Evolutionary conservation across 2,329 filamentous ascomycete genomes (phyloP).

Genomic region (Alternaria ventricosa): DNA sequence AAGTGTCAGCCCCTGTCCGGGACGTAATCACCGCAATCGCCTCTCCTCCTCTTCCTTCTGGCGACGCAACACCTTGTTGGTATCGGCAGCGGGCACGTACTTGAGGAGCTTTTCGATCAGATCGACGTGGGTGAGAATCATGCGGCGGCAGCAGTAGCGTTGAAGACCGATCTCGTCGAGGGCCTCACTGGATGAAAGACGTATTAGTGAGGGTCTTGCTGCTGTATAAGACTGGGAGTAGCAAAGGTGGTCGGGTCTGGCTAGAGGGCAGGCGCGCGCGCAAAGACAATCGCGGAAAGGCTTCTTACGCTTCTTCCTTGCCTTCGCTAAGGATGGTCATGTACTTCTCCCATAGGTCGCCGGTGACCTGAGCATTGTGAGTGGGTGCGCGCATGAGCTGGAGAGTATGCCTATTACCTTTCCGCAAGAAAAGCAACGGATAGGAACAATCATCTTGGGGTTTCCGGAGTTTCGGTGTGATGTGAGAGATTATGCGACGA

Average conservation of each 20-base stretch:
- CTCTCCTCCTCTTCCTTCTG: not conserved
- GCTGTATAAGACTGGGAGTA: not conserved
- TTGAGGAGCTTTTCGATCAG: constrained; percentile 93
- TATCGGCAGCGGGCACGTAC: constrained; percentile 39
- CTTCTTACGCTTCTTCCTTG: constrained; percentile 43
- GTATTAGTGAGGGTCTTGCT: constrained; percentile 14
- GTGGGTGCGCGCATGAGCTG: constrained; percentile 23
- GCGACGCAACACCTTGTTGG: constrained; percentile 3
- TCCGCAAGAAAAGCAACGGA: constrained; percentile 98
- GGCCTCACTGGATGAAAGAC: constrained; percentile 70
- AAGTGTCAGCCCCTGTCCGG: constrained; percentile 30
- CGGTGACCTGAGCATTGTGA: constrained; percentile 74
- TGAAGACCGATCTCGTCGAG: constrained; percentile 95
- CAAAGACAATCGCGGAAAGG: not conserved
- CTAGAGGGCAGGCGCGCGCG: not conserved
- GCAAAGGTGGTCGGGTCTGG: not conserved
- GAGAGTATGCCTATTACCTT: constrained; percentile 69
- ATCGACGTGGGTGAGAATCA: constrained; percentile 99
- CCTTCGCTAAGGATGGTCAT: constrained; percentile 81
- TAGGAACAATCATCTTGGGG: constrained; percentile 91
- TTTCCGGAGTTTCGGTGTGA: not conserved
- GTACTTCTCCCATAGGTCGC: constrained; percentile 97
- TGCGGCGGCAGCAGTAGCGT: constrained; percentile 97
- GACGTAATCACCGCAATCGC: constrained; percentile 4
- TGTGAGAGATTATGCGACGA: not conserved